Evolutionary conservation across 2,329 filamentous ascomycete genomes (phyloP).

Genomic region (Monosporascus sp.): DNA sequence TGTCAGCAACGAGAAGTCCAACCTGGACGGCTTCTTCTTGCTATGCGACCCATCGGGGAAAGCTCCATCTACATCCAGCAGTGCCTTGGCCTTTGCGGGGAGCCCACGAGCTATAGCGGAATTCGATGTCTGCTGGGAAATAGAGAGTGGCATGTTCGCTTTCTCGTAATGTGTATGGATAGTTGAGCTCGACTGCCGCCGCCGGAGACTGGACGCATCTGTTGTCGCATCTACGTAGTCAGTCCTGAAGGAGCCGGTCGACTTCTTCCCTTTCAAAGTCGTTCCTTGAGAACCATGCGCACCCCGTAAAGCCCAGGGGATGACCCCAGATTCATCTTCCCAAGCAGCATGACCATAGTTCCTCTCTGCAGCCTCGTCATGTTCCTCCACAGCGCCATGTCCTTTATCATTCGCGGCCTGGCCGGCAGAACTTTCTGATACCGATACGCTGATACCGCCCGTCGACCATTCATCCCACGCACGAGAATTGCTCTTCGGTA

Average conservation of each 20-base stretch:
- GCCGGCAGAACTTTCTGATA: conserved; percentile 36
- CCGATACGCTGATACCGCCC: conserved; percentile 39
- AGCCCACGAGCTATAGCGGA: conserved; percentile 54
- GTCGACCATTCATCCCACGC: conserved; percentile 40
- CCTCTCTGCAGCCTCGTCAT: conserved; percentile 15
- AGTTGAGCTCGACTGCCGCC: conserved; percentile 50
- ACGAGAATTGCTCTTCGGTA: conserved; percentile 11
- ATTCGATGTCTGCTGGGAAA: conserved; percentile 54
- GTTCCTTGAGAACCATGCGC: conserved; percentile 12
- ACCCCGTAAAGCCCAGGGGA: conserved; percentile 30
- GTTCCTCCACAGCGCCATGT: conserved; percentile 20
- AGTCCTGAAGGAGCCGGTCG: conserved; percentile 18
- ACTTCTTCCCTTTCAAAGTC: conserved; percentile 18
- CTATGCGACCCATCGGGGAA: conserved; percentile 25
- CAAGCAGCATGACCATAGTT: conserved; percentile 28
- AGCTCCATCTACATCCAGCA: conserved; percentile 41
- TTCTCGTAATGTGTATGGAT: conserved; percentile 54
- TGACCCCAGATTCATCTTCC: conserved; percentile 43
- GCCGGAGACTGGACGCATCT: conserved; percentile 40
- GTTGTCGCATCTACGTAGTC: conserved; percentile 26
- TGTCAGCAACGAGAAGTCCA: conserved; percentile 44
- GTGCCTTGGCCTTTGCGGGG: conserved; percentile 40
- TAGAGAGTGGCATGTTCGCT: conserved; percentile 48
- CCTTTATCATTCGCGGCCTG: conserved; percentile 24
- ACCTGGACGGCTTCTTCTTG: conserved; percentile 43